Base-by-base conservation (phyloP, 257 asterid genomes). In the Coffea eugenioides region DNA sequence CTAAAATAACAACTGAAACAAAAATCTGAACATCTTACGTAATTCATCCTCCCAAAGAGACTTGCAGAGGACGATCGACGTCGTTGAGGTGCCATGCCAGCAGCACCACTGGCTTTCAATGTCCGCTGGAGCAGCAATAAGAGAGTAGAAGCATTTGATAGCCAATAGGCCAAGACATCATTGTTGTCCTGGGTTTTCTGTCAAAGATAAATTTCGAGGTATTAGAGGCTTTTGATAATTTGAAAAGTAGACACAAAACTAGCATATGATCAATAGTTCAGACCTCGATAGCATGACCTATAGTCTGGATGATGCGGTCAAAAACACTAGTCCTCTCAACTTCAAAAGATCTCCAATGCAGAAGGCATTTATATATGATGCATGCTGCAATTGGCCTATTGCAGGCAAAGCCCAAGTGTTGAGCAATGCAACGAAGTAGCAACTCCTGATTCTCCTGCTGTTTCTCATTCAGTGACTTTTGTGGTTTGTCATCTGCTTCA, bases 261-360 rank as follows among this genome's bases (percentile, higher is more conserved):
- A 80, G 52, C 43, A 56, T 64, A 72, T 34, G 75, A 75, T 56
- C 71, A 85, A 75, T 71, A 76, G 80, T 59, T 84, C 90, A 79
- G 86, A 96, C 99, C 99, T 96, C 99, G 76, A 96, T 88, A 85
- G 93, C 97, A 83, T 94, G 97, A 71, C 99, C 99, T 61, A 96
- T 91, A 45, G 97, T 91, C 86, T 96, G 98, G 88, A 96, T 96
- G 86, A 96, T 94, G 71, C 94, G 87, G 84, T 96, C 98, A 89
- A 96, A 96, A 62, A 96, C 94, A 77, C 89, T 89, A 6, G 99
- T 96, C 82, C 99, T 87, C 88, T 96, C 99, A 83, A 96, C 99
- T 87, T 96, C 99, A 78, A 96, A 96, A 71, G 99, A 96, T 80
- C 98, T 89, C 98, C 99, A 96, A 57, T 96, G 99, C 87, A 94